These are phyloP conservation scores for Sherardia arvensis DNA, from an alignment of 257 asterid genomes.

Conservation along the genomic window DNA sequence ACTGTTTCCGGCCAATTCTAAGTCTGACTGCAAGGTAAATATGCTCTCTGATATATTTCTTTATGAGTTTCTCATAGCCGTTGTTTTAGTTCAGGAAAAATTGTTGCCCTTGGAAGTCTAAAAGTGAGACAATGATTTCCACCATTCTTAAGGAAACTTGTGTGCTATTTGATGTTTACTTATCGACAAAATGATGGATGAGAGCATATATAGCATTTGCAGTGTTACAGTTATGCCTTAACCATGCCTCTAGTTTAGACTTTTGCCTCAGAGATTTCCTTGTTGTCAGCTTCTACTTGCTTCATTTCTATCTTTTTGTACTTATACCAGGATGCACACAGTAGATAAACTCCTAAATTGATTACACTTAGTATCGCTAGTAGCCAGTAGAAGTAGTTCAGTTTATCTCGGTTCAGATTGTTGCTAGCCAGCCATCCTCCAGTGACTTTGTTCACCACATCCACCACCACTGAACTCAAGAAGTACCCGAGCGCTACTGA, in stretches of 20 bases:
- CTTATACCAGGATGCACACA: conserved; percentile 67
- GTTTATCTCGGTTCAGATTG: conserved; percentile 48
- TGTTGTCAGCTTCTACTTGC: conserved; percentile 14
- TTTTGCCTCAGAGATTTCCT: conserved; percentile 1
- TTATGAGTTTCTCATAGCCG: too few species aligned
- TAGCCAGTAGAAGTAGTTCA: conserved; percentile 60
- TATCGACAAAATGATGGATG: neutral
- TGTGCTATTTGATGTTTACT: neutral
- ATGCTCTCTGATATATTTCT: neutral
- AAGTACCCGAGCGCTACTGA: conserved; percentile 59
- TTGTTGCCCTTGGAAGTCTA: neutral
- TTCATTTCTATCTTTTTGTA: conserved; percentile 38
- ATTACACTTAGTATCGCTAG: conserved; percentile 37
- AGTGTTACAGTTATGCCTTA: neutral
- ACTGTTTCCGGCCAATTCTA: neutral
- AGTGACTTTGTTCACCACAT: conserved; percentile 50
- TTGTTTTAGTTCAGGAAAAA: neutral
- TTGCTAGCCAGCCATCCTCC: conserved; percentile 58
- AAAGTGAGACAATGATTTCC: neutral
- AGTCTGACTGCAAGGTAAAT: neutral
- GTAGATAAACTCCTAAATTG: conserved; percentile 47
- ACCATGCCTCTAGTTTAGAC: conserved; percentile 1
- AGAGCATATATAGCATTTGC: neutral
- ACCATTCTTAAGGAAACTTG: neutral
- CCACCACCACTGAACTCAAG: conserved; percentile 57